A percentile compares a stretch with the other conserved stretches of the same genome.
These are phyloP conservation scores for Podospora pseudopauciseta DNA, from an alignment of 495 filamentous ascomycete species.

Conservation along the genomic window DNA sequence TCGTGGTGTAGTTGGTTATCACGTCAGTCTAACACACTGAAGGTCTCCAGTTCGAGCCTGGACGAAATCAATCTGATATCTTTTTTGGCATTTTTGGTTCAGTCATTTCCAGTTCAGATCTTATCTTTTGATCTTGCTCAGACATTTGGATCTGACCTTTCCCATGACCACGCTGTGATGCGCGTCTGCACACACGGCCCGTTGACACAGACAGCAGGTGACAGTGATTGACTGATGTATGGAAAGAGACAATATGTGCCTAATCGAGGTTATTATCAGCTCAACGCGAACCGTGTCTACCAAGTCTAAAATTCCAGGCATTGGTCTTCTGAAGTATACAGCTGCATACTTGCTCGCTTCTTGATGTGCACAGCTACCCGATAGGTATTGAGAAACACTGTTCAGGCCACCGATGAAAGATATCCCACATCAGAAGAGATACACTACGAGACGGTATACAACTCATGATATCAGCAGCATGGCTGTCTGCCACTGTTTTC, in stretches of 20 bases:
- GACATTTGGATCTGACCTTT: background rate
- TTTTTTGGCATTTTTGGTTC: background rate
- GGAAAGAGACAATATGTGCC: no score
- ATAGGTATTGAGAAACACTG: no score
- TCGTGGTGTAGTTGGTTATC: conserved; percentile 36
- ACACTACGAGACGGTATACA: background rate
- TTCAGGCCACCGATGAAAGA: no score
- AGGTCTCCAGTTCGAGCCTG: conserved; percentile 31
- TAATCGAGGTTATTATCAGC: background rate
- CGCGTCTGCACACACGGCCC: conserved; percentile 5
- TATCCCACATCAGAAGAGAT: no score
- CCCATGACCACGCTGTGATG: conserved; percentile 1
- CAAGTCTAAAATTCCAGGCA: background rate
- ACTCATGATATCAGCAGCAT: background rate
- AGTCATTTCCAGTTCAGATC: background rate
- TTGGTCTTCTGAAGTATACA: background rate
- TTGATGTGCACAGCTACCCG: no score
- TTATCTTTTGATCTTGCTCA: background rate
- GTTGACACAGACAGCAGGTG: conserved; percentile 3
- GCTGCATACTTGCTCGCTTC: background rate
- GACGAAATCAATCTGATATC: conserved; percentile 23
- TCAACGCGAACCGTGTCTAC: background rate
- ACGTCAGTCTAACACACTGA: conserved; percentile 31
- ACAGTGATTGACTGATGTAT: background rate
- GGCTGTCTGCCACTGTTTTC: background rate